Base-by-base conservation (phyloP, 2,329 filamentous ascomycete genomes). In the Annulohypoxylon truncatum region DNA sequence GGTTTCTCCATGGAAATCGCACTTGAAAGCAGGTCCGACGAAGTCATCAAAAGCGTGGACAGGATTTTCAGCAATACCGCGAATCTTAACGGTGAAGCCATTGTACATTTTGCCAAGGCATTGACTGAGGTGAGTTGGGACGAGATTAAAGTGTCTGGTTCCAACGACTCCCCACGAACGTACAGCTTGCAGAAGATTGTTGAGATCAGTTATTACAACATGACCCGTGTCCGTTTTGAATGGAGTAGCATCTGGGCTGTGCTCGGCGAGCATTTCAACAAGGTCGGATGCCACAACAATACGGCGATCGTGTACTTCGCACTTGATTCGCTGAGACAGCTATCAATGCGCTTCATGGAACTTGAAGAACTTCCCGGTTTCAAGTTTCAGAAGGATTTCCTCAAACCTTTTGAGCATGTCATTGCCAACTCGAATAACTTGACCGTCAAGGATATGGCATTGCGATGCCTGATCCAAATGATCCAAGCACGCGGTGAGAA, bases 201-300 rank as follows among this genome's bases (percentile, higher is more conserved):
- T 13, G 96, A 99, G 79, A 98, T 99, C 79, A 97, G 93, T 78
- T 97, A 97, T 79, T 99, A 99, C 87, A 99, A 99, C 82, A 99
- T 99, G 96, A 94, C 93, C 64, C 90, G 96, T 84, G 95, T 99
- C 33, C 91, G 96, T 74, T 98, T 98, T 74, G 96, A 99, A 77
- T 99, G 96, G 96, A 96, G 92, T 10, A 95, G 92, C 73, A 97
- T 99, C 64, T 99, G 96, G 96, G 92, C 92, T 68, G 92, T 99
- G 1, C 86, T 99, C n/a, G 96, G 96, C 12, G 92, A 97, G 76
- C 96, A 99, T 77, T 99, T 99, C 84, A 98, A 98, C 78, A 91
- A 94, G 69, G 96, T 99, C 66, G 96, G 96, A 56, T 98, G 95
- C 75, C 94, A 98, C 75, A 92, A 91, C 74, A 99, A 99, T 80